Conservation (phyloP, 371 early-diverging fungal species). For the Fennellomyces sp. region DNA sequence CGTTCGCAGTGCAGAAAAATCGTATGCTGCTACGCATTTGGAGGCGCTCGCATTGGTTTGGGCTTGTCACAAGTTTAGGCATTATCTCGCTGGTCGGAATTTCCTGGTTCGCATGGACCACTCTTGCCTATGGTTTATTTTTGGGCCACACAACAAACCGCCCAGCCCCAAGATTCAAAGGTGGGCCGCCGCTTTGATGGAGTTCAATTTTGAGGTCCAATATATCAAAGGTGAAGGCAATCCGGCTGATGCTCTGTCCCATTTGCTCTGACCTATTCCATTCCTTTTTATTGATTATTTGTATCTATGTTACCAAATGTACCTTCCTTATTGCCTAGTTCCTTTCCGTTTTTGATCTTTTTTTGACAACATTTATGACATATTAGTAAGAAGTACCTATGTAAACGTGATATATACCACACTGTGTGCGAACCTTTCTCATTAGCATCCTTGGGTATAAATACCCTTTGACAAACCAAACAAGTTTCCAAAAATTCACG, state of each 20-base stretch:
- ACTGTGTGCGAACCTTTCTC: no score
- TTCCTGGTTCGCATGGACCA: slow-evolving; percentile 12
- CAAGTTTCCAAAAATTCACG: no score
- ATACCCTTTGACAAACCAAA: no score
- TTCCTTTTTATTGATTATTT: no score
- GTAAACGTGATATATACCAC: no score
- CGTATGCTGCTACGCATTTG: slow-evolving; percentile 18
- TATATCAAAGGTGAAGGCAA: slow-evolving; percentile 5
- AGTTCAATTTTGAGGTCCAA: slow-evolving; percentile 6
- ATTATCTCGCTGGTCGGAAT: slow-evolving; percentile 23
- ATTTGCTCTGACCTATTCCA: no score
- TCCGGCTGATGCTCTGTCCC: slow-evolving; percentile 12
- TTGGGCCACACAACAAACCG: neutral
- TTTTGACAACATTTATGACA: no score
- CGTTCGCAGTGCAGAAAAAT: neutral
- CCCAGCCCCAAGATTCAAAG: slow-evolving; percentile 6
- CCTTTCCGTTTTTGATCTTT: no score
- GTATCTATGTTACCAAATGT: no score
- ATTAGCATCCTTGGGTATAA: no score
- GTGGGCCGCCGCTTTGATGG: slow-evolving; percentile 12
- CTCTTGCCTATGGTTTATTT: slow-evolving; percentile 5
- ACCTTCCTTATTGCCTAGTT: no score
- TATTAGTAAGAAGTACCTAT: no score
- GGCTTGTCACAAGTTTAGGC: slow-evolving; percentile 27
- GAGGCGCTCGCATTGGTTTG: slow-evolving; percentile 41